phyloP scores from a whole-genome alignment of 169 alveolate genomes.

The Eimeria maxima region DNA sequence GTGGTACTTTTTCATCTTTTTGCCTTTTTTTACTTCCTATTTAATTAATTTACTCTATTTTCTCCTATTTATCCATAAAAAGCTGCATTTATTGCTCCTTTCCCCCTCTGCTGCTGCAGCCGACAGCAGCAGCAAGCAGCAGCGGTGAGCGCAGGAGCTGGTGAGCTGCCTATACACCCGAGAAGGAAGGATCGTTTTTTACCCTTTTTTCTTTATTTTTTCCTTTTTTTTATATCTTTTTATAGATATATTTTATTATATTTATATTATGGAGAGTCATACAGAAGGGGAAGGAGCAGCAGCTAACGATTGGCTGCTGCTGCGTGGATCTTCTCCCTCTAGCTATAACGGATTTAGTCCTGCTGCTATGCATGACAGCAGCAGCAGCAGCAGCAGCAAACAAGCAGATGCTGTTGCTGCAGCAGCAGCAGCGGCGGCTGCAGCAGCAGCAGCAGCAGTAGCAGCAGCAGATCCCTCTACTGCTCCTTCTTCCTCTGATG shows the following conservation, averaged over 20 bases:
- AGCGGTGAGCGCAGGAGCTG: neutral
- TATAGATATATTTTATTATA: too few relatives aligned
- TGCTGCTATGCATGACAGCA: too few relatives aligned
- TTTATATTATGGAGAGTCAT: neutral
- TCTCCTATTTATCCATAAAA: too few relatives aligned
- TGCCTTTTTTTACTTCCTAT: neutral
- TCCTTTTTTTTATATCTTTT: neutral
- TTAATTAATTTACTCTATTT: neutral
- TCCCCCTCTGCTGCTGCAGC: neutral
- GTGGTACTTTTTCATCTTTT: neutral
- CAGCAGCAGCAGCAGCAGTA: neutral
- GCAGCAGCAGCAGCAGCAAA: too few relatives aligned
- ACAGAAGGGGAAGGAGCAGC: neutral
- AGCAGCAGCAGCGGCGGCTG: too few relatives aligned
- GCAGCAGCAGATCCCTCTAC: neutral
- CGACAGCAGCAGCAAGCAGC: neutral
- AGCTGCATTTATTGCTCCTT: neutral
- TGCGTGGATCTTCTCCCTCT: neutral
- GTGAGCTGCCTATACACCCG: constrained; percentile 29
- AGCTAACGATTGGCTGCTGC: neutral
- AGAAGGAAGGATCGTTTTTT: neutral
- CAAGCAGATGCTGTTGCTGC: too few relatives aligned
- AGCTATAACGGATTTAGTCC: too few relatives aligned
- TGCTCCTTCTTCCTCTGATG: constrained; percentile 32
- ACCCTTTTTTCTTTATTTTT: neutral